A percentile compares a stretch with the other conserved stretches of the same genome.
Evolutionary conservation across 805 yeast genomes (phyloP).

Genomic region (Myxozyma geophila): DNA sequence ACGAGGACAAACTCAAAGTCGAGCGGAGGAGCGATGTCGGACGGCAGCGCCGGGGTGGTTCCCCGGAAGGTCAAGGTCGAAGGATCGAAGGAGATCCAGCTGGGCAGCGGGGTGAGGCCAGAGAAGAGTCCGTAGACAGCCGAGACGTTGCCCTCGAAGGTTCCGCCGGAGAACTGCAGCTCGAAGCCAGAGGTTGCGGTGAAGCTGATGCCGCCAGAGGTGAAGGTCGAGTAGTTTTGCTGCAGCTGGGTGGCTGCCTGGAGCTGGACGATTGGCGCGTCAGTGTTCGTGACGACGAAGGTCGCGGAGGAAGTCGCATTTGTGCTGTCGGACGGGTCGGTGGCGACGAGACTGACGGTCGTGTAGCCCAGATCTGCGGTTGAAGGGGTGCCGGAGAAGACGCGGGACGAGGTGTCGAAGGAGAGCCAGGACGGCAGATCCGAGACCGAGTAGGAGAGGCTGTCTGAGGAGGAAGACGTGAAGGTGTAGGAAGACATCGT

Average conservation of each 20-base stretch:
- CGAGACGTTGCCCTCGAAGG: slow-evolving; percentile 63
- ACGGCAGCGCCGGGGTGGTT: slow-evolving; percentile 83
- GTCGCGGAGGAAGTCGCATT: slow-evolving; percentile 50
- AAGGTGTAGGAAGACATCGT: slow-evolving; percentile 74
- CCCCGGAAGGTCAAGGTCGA: slow-evolving; percentile 73
- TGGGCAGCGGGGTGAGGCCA: slow-evolving; percentile 86
- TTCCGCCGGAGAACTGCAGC: slow-evolving; percentile 63
- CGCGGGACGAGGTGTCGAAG: slow-evolving; percentile 65
- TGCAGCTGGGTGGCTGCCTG: slow-evolving; percentile 58
- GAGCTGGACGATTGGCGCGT: slow-evolving; percentile 54
- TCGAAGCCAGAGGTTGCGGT: slow-evolving; percentile 69
- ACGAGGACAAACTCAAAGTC: slow-evolving; percentile 70
- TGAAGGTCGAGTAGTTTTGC: slow-evolving; percentile 68
- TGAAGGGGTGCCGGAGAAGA: slow-evolving; percentile 68
- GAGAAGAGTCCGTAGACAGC: slow-evolving; percentile 81
- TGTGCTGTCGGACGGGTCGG: slow-evolving; percentile 56
- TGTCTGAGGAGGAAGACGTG: slow-evolving; percentile 49
- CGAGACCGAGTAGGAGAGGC: slow-evolving; percentile 59
- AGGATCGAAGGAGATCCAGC: slow-evolving; percentile 78
- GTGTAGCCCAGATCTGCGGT: slow-evolving; percentile 43
- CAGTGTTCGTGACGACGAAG: slow-evolving; percentile 61
- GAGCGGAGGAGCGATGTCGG: slow-evolving; percentile 85
- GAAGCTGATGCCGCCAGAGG: slow-evolving; percentile 73
- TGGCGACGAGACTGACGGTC: slow-evolving; percentile 61
- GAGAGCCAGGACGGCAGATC: slow-evolving; percentile 77